phyloP scores from a whole-genome alignment of 495 filamentous ascomycete genomes.

The Hypoxylon perforatum region DNA sequence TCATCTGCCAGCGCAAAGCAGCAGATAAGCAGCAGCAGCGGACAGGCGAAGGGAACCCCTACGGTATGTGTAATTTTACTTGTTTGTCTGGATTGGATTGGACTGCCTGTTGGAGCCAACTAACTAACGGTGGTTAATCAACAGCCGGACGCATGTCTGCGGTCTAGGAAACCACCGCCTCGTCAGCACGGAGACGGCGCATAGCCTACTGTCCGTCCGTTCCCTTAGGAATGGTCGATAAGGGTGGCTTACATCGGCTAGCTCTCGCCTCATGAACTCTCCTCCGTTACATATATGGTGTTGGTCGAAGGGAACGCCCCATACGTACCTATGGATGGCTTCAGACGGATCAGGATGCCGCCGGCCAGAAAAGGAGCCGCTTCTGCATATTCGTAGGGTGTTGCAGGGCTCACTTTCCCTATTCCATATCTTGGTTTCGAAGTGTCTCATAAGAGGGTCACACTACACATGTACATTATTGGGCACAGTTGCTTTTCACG shows the following conservation, averaged over 20 bases:
- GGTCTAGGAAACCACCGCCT: constrained; percentile 14
- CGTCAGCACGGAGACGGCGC: neutral
- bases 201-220: neutral
- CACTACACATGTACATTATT: neutral
- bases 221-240: neutral
- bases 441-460: constrained; percentile 5
- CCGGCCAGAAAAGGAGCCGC: no score
- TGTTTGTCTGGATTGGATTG: neutral
- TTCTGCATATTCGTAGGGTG: no score
- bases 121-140: constrained; percentile 29
- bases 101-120: neutral
- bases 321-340: neutral
- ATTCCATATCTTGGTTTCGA: neutral
- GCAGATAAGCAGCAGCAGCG: neutral
- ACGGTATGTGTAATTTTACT: neutral
- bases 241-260: neutral
- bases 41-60: neutral
- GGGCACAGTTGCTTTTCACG: neutral
- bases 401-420: no score
- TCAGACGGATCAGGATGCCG: no score
- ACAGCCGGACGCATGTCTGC: constrained; percentile 13
- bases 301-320: constrained; percentile 10
- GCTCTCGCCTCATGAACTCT: neutral
- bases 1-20: neutral
- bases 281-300: neutral